Evolutionary conservation across 208 protist genomes (phyloP).

Genomic region (Leishmania tropica): DNA sequence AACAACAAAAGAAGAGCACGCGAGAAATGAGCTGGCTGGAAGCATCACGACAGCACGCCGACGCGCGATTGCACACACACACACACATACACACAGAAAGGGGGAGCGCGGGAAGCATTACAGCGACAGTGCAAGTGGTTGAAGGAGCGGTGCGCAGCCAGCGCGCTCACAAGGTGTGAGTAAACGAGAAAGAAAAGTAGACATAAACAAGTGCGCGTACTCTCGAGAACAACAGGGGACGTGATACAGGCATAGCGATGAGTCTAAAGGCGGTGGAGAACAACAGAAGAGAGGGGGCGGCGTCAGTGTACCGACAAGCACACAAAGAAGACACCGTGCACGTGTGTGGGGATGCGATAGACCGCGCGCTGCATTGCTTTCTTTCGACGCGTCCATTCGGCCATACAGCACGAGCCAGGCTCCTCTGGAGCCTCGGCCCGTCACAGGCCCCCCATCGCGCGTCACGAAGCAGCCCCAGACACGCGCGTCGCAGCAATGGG

Average conservation of each 20-base stretch:
- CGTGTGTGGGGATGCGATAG: not conserved
- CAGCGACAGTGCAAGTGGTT: not conserved
- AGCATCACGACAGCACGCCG: not conserved
- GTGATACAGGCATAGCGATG: not conserved
- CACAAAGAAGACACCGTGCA: not conserved
- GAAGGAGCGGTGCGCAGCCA: not conserved
- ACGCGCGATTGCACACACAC: not conserved
- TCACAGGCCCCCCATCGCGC: not conserved
- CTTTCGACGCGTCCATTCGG: not conserved
- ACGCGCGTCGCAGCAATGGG: not conserved
- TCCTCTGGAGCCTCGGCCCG: not conserved
- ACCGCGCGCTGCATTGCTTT: not conserved
- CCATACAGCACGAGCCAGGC: not conserved
- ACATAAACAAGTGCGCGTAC: not conserved
- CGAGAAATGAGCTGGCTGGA: not conserved
- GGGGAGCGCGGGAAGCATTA: not conserved
- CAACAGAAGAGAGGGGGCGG: not conserved
- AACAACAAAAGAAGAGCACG: not conserved
- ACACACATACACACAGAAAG: not conserved
- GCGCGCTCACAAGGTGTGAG: not conserved
- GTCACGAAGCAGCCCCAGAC: not conserved
- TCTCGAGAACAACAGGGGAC: not conserved
- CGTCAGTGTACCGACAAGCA: not conserved
- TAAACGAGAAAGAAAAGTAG: not conserved
- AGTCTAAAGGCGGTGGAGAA: not conserved